A percentile compares a stretch with the other conserved stretches of the same genome.
These are phyloP conservation scores for Calonectria henricotiae DNA, from an alignment of 2,329 filamentous ascomycete species.

Conservation along the genomic window DNA sequence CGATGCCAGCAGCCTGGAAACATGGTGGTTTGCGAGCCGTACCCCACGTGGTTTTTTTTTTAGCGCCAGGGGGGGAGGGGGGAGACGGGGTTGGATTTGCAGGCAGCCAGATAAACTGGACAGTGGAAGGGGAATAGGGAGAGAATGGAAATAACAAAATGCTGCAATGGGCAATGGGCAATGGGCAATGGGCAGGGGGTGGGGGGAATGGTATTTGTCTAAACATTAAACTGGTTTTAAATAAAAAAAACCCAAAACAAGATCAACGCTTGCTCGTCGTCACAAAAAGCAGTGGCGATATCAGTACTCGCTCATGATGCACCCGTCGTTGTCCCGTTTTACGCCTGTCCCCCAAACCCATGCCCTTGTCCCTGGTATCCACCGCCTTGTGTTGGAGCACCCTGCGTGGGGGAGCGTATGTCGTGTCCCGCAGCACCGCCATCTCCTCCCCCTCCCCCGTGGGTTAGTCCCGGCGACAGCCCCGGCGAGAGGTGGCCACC, in stretches of 20 bases:
- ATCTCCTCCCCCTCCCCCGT: background rate
- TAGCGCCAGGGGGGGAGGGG: constrained; percentile 6
- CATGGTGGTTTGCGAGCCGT: constrained; percentile 1
- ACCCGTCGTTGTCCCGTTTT: constrained; percentile 7
- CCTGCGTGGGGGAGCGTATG: background rate
- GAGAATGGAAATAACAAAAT: background rate
- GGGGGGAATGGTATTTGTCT: constrained; percentile 3
- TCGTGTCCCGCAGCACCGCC: background rate
- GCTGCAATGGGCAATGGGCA: too few relatives aligned
- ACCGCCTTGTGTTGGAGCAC: background rate
- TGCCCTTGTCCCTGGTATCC: constrained; percentile 5
- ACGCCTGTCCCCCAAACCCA: background rate
- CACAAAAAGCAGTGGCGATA: constrained; percentile 11
- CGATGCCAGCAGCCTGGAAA: background rate
- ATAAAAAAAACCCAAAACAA: background rate
- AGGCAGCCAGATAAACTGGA: background rate
- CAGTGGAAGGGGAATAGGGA: background rate
- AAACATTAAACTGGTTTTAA: constrained; percentile 17
- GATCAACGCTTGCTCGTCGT: constrained; percentile 22
- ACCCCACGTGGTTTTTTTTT: constrained; percentile 22
- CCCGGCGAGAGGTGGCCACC: constrained; percentile 10
- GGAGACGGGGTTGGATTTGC: constrained; percentile 15
- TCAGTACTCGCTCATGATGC: constrained; percentile 20
- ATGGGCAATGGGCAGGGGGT: too few relatives aligned
- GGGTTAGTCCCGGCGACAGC: constrained; percentile 8